Evolutionary conservation across 2,329 filamentous ascomycete genomes (phyloP).

Genomic region (Fusarium penzigii): DNA sequence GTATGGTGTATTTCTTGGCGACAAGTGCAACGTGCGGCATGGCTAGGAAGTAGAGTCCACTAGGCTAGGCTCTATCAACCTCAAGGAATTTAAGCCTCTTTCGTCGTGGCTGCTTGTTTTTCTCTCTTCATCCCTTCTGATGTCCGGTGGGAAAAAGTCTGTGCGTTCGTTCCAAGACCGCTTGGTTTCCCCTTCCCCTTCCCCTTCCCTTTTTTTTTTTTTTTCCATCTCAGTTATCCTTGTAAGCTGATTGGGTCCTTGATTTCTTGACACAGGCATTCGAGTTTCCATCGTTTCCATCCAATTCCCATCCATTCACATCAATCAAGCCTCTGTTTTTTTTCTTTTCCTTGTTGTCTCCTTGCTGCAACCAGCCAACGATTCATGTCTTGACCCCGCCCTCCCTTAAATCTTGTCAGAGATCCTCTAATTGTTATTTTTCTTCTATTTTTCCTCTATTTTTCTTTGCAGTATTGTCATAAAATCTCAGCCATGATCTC

Average conservation of each 20-base stretch:
- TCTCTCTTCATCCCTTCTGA: too few species aligned
- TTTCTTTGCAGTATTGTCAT: too few species aligned
- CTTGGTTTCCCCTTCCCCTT: slow-evolving; percentile 7
- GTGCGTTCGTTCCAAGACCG: not conserved
- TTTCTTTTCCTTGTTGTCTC: not conserved
- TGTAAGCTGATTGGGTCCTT: not conserved
- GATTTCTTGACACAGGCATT: not conserved
- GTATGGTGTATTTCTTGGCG: not conserved
- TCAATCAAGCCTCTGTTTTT: not conserved
- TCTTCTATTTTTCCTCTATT: too few species aligned
- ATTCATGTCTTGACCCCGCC: not conserved
- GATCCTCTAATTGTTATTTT: too few species aligned
- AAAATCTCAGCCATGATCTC: too few species aligned
- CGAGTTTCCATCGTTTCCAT: not conserved
- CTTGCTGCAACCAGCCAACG: not conserved
- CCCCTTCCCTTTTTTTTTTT: slow-evolving; percentile 3
- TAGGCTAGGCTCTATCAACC: too few species aligned
- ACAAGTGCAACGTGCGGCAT: slow-evolving; percentile 16
- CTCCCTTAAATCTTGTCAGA: not conserved
- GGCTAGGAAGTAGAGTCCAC: too few species aligned
- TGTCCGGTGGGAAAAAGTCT: slow-evolving; percentile 1
- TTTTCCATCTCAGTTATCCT: slow-evolving; percentile 9
- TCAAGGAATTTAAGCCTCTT: slow-evolving; percentile 6
- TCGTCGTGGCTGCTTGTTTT: slow-evolving; percentile 5
- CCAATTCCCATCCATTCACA: not conserved